Conservation (phyloP, 2,329 filamentous ascomycete species). For the Pyrenochaeta sp. region DNA sequence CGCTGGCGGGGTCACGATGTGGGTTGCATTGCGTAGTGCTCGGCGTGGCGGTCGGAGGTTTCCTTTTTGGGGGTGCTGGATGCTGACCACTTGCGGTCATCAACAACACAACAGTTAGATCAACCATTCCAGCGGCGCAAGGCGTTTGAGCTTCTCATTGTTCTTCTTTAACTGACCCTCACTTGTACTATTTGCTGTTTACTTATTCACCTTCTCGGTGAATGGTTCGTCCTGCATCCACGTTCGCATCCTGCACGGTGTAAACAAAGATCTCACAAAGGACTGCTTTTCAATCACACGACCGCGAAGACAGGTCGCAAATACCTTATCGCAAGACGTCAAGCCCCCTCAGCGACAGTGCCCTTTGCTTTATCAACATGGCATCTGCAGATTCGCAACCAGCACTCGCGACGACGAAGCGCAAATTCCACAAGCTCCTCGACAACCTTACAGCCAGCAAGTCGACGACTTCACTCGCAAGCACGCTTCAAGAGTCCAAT, state of each 20-base stretch:
- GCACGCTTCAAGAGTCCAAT: slow-evolving; percentile 49
- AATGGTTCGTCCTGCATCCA: neutral
- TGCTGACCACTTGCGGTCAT: slow-evolving; percentile 26
- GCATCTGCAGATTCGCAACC: slow-evolving; percentile 36
- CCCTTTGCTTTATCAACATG: slow-evolving; percentile 7
- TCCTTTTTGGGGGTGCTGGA: slow-evolving; percentile 15
- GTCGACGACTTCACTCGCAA: slow-evolving; percentile 50
- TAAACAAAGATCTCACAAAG: slow-evolving; percentile 39
- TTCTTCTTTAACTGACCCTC: neutral
- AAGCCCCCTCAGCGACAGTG: neutral
- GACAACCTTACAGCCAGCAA: slow-evolving; percentile 64
- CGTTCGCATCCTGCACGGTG: neutral
- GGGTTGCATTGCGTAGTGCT: slow-evolving; percentile 12
- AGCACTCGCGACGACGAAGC: slow-evolving; percentile 79
- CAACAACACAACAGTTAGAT: slow-evolving; percentile 13
- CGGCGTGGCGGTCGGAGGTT: slow-evolving; percentile 30
- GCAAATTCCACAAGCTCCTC: slow-evolving; percentile 77
- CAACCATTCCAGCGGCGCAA: neutral
- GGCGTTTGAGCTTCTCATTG: neutral
- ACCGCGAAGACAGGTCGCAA: neutral
- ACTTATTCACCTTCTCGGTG: neutral
- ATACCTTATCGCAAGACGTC: neutral
- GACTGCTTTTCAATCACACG: neutral
- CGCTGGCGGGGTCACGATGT: slow-evolving; percentile 22
- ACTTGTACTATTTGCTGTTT: neutral